These are phyloP conservation scores for Leccinum fallax DNA, from an alignment of 1,284 basidiomycete species.

Conservation along the genomic window DNA sequence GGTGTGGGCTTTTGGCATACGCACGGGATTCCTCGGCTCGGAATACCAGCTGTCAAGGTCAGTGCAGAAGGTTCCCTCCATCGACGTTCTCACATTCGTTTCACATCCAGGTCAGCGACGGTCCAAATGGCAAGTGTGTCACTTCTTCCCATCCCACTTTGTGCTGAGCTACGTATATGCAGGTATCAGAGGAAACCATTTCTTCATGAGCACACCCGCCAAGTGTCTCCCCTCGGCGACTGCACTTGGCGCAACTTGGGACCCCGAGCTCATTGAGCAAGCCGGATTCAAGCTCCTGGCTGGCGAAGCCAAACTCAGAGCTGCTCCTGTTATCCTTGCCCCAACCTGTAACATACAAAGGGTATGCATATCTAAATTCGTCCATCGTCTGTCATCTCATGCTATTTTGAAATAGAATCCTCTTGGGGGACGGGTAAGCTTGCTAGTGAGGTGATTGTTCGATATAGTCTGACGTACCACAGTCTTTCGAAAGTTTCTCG, in stretches of 20 bases:
- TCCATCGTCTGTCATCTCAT: constrained; percentile 5
- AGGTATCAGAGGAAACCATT: constrained; percentile 58
- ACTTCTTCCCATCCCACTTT: not conserved
- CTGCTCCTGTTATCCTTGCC: constrained; percentile 69
- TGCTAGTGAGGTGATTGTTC: not conserved
- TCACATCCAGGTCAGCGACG: constrained; percentile 65
- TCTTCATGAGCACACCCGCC: constrained; percentile 65
- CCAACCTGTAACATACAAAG: constrained; percentile 84
- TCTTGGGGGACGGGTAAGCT: constrained; percentile 66
- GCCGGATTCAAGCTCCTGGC: constrained; percentile 70
- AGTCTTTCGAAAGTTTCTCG: constrained; percentile 78
- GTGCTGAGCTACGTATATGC: constrained; percentile 3
- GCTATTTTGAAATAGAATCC: constrained; percentile 50
- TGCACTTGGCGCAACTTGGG: constrained; percentile 75
- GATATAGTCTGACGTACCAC: constrained; percentile 13
- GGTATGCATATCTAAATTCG: constrained; percentile 32
- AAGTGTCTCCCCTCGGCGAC: constrained; percentile 69
- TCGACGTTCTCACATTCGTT: constrained; percentile 5
- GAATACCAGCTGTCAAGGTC: constrained; percentile 73
- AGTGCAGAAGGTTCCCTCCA: not conserved
- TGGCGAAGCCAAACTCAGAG: constrained; percentile 67
- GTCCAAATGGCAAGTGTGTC: constrained; percentile 58
- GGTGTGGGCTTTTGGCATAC: constrained; percentile 82
- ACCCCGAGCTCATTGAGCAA: constrained; percentile 62
- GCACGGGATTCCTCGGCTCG: constrained; percentile 60